Conservation (phyloP, 2,329 filamentous ascomycete genomes). For the Talaromyces rugulosus region DNA sequence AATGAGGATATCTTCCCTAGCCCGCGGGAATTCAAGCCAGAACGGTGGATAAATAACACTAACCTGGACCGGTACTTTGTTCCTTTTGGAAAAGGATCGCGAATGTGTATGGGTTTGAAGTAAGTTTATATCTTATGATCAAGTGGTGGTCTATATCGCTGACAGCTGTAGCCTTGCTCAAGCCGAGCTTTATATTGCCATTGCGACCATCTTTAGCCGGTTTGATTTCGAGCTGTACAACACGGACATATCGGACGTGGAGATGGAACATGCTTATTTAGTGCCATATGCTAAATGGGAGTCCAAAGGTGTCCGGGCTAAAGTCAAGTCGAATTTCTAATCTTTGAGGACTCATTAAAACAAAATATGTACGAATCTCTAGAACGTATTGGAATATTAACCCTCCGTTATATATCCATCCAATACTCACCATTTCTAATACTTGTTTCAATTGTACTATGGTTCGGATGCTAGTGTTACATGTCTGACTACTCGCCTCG, state of each 20-base stretch:
- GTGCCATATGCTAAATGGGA: conserved; percentile 6
- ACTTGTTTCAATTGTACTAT: not conserved
- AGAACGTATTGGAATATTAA: not conserved
- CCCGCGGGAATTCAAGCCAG: conserved; percentile 31
- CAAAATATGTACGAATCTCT: not conserved
- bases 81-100: not conserved
- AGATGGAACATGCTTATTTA: conserved; percentile 9
- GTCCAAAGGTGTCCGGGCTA: conserved; percentile 5
- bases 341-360: not conserved
- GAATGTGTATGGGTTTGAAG: conserved; percentile 38
- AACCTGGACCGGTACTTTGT: conserved; percentile 21
- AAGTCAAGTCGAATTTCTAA: not conserved
- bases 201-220: conserved; percentile 26
- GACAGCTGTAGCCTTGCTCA: conserved; percentile 25
- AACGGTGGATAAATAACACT: conserved; percentile 30
- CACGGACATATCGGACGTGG: conserved; percentile 17
- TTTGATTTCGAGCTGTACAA: conserved; percentile 29
- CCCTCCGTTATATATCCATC: not conserved
- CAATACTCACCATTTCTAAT: not conserved
- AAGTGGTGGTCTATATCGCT: not conserved
- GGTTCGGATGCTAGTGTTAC: not conserved
- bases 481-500: not conserved
- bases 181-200: conserved; percentile 28
- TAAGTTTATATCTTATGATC: conserved; percentile 23
- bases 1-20: conserved; percentile 19